A percentile compares a stretch with the other conserved stretches of the same genome.
Conservation (phyloP, 2,329 filamentous ascomycete genomes). For the Ophiocordyceps sinensis region DNA sequence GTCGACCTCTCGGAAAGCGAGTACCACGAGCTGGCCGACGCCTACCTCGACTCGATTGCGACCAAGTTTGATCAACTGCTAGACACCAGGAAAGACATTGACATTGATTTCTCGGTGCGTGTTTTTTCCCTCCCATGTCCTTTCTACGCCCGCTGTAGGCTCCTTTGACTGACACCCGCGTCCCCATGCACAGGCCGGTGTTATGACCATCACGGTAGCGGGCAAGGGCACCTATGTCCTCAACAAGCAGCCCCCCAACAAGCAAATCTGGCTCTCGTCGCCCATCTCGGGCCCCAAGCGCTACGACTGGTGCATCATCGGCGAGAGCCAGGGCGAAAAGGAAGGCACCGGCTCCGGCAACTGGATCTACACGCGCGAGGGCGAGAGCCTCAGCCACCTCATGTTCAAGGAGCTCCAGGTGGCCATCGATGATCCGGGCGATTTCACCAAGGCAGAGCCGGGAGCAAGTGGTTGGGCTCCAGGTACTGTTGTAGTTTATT, state of each 20-base stretch:
- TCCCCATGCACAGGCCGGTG: conserved; percentile 50
- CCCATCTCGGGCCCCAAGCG: conserved; percentile 85
- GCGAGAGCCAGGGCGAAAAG: conserved; percentile 60
- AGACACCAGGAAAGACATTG: conserved; percentile 60
- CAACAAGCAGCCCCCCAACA: conserved; percentile 98
- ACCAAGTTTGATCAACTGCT: conserved; percentile 55
- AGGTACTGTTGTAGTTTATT: no score
- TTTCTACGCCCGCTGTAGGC: no score
- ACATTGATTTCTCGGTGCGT: conserved; percentile 79
- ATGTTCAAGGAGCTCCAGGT: conserved; percentile 65
- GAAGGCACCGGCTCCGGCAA: conserved; percentile 58
- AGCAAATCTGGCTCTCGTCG: conserved; percentile 92
- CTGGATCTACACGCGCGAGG: conserved; percentile 84
- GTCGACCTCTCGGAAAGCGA: conserved; percentile 53
- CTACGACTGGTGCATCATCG: conserved; percentile 72
- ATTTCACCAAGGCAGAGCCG: conserved; percentile 3
- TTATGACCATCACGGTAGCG: conserved; percentile 61
- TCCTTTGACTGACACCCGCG: not conserved
- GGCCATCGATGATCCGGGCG: conserved; percentile 27
- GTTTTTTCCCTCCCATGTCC: no score
- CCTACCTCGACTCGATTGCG: conserved; percentile 49
- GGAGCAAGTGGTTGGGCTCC: no score
- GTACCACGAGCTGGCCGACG: conserved; percentile 67
- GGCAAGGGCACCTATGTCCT: conserved; percentile 73
- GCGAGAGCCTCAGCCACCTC: conserved; percentile 57